Evolutionary conservation across 2,329 filamentous ascomycete species (phyloP).

Genomic region (Grosmannia serpens): DNA sequence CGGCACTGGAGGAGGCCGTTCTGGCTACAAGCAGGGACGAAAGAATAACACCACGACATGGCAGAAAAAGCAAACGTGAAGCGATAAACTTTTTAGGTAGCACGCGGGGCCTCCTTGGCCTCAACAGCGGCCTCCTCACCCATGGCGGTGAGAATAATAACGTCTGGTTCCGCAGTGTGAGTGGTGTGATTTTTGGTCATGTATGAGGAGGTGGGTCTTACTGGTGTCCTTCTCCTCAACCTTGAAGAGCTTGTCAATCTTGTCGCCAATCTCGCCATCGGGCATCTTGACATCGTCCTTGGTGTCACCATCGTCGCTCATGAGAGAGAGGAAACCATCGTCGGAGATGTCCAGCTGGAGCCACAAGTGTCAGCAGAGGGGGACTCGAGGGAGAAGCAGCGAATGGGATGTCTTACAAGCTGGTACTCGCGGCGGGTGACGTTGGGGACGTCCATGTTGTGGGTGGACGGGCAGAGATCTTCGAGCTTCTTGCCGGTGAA

Average conservation of each 20-base stretch:
- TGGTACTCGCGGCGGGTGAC: constrained; percentile 85
- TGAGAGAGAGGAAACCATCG: constrained; percentile 89
- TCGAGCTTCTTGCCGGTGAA: constrained; percentile 99
- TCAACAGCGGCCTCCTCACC: constrained; percentile 87
- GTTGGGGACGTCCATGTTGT: constrained; percentile 96
- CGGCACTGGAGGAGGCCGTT: neutral
- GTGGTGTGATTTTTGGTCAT: constrained; percentile 6
- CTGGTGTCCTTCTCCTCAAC: constrained; percentile 86
- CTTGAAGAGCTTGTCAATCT: constrained; percentile 68
- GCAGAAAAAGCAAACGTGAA: constrained; percentile 3
- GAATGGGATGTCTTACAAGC: constrained; percentile 53
- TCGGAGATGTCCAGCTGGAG: constrained; percentile 82
- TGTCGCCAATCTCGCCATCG: constrained; percentile 77
- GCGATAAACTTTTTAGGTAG: constrained; percentile 17
- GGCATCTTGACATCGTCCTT: constrained; percentile 95
- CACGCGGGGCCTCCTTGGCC: constrained; percentile 75
- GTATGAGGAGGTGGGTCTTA: constrained; percentile 40
- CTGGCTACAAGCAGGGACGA: constrained; percentile 6
- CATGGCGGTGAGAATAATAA: constrained; percentile 92
- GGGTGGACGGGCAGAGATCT: constrained; percentile 96
- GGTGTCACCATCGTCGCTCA: constrained; percentile 72
- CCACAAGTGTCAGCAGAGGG: neutral
- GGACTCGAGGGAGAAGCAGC: neutral
- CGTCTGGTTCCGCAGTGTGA: constrained; percentile 41
- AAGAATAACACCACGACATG: constrained; percentile 7